These are phyloP conservation scores for Cladosporium sp. DNA, from an alignment of 2,329 filamentous ascomycete genomes.

Conservation along the genomic window DNA sequence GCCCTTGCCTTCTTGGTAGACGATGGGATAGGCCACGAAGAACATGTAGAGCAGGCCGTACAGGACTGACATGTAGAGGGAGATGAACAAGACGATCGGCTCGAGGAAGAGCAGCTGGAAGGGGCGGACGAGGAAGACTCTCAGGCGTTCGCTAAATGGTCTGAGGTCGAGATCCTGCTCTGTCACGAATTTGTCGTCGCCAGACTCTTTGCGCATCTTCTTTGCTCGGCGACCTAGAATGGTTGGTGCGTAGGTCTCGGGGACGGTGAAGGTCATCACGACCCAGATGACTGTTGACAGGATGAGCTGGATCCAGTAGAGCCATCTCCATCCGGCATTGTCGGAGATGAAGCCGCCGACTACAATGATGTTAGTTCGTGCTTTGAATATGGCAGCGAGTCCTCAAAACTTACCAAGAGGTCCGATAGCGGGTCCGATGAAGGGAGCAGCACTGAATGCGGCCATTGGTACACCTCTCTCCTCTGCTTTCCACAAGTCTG, in stretches of 20 bases:
- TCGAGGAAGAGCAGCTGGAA: slow-evolving; percentile 83
- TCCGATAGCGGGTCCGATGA: slow-evolving; percentile 34
- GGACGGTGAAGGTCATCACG: slow-evolving; percentile 80
- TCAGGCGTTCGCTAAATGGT: slow-evolving; percentile 63
- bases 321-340: slow-evolving; percentile 40
- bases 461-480: slow-evolving; percentile 30
- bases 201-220: slow-evolving; percentile 66
- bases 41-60: slow-evolving; percentile 75
- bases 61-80: slow-evolving; percentile 58
- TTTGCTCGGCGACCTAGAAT: slow-evolving; percentile 66
- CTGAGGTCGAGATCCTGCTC: slow-evolving; percentile 75
- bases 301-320: slow-evolving; percentile 85
- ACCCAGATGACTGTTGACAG: slow-evolving; percentile 65
- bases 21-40: slow-evolving; percentile 61
- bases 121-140: slow-evolving; percentile 73
- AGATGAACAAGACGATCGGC: slow-evolving; percentile 79
- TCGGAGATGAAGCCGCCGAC: slow-evolving; percentile 72
- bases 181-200: slow-evolving; percentile 65
- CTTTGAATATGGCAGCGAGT: slow-evolving; percentile 2
- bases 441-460: slow-evolving; percentile 28
- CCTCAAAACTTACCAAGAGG: slow-evolving; percentile 38
- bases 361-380: slow-evolving; percentile 43
- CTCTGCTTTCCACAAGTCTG: slow-evolving; percentile 26
- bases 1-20: slow-evolving; percentile 77
- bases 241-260: slow-evolving; percentile 81